These are phyloP conservation scores for Teunomyces barrocoloradensis DNA, from an alignment of 805 yeast genomes.

Conservation along the genomic window DNA sequence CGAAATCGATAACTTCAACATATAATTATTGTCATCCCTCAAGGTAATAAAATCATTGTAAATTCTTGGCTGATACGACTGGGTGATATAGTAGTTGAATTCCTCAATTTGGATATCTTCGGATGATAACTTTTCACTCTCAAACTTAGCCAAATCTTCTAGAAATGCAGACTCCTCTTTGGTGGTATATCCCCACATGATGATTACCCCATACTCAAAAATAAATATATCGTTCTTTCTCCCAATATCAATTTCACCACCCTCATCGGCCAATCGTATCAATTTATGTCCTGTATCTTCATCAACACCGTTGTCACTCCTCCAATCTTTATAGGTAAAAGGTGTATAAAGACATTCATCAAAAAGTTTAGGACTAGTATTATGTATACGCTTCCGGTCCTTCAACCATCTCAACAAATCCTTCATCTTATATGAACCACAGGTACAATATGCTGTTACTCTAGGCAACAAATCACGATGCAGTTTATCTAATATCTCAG, in stretches of 20 bases:
- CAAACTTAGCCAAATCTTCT: conserved; percentile 84
- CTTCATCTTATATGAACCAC: conserved; percentile 87
- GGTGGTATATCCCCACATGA: conserved; percentile 90
- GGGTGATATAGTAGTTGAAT: conserved; percentile 90
- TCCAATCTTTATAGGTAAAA: conserved; percentile 78
- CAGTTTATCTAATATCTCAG: conserved; percentile 85
- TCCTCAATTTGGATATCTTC: conserved; percentile 95
- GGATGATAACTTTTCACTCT: conserved; percentile 82
- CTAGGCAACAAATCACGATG: conserved; percentile 84
- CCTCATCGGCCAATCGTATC: conserved; percentile 84
- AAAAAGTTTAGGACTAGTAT: conserved; percentile 80
- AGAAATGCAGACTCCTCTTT: conserved; percentile 82
- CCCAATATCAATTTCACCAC: conserved; percentile 90
- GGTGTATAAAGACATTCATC: conserved; percentile 96
- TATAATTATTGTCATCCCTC: conserved; percentile 84
- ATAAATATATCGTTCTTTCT: conserved; percentile 78
- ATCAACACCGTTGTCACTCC: conserved; percentile 34
- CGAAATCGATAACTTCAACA: conserved; percentile 88
- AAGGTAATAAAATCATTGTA: conserved; percentile 94
- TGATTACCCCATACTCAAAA: conserved; percentile 96
- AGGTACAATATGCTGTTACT: conserved; percentile 95
- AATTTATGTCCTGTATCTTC: conserved; percentile 26
- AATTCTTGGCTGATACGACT: conserved; percentile 90
- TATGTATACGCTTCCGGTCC: conserved; percentile 68
- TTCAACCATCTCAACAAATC: conserved; percentile 83